phyloP scores from a whole-genome alignment of 1,139 yeast genomes.

The Pichia sp. region DNA sequence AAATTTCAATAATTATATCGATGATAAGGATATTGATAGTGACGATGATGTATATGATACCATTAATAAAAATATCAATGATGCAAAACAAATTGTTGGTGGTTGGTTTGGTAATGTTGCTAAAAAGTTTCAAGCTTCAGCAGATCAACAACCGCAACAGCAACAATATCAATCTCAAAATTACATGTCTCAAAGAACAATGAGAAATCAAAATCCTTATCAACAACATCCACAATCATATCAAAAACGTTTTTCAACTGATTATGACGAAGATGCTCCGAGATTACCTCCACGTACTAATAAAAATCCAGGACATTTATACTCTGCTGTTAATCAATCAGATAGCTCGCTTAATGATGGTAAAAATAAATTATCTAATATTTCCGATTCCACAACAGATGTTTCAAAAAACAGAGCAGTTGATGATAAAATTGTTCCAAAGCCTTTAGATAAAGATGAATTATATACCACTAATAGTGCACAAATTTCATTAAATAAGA shows the following conservation, averaged over 20 bases:
- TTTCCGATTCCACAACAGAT: too few species aligned
- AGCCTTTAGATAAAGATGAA: slow-evolving; percentile 1
- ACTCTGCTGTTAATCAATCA: slow-evolving; percentile 10
- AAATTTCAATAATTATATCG: slow-evolving; percentile 19
- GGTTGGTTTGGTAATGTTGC: slow-evolving; percentile 77
- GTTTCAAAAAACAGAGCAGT: too few species aligned
- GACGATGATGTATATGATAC: slow-evolving; percentile 58
- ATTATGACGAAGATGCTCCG: slow-evolving; percentile 8
- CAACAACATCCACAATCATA: slow-evolving; percentile 3
- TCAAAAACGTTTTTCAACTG: slow-evolving; percentile 1
- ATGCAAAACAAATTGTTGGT: slow-evolving; percentile 72
- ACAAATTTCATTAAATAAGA: slow-evolving; percentile 3
- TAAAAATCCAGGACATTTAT: slow-evolving; percentile 5
- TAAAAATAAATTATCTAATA: neutral
- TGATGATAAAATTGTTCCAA: neutral
- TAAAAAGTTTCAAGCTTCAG: slow-evolving; percentile 43
- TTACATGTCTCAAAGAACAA: slow-evolving; percentile 1
- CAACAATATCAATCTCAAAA: neutral
- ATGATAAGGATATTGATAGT: slow-evolving; percentile 31
- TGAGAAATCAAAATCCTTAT: slow-evolving; percentile 8
- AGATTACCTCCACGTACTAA: slow-evolving; percentile 11
- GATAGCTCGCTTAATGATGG: slow-evolving; percentile 3
- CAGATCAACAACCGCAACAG: slow-evolving; percentile 2
- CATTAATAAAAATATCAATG: slow-evolving; percentile 72
- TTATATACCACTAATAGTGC: slow-evolving; percentile 7